Base-by-base conservation (phyloP, 164 flowering plant genomes). In the Amborella trichopoda region DNA sequence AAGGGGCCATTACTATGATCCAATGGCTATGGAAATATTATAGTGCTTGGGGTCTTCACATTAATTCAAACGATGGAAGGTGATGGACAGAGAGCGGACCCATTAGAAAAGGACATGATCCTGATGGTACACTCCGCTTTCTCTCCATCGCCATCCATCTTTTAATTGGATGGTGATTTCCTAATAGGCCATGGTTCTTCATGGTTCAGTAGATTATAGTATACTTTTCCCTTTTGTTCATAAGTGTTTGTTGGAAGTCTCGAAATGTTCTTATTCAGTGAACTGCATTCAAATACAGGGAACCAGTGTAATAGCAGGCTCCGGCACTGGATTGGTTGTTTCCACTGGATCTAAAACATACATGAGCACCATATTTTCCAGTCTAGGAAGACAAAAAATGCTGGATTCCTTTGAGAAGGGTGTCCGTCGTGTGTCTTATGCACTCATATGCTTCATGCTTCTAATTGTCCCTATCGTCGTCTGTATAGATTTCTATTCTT, bases 321-420 rank as follows among this genome's bases (percentile, higher is more conserved):
- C 56, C 48, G 93, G 93, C 41, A 77, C 76, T 18, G 87, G 82
- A 47, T 58, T 83, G 34, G 83, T 83, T 11, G 73, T 83, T 50
- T 83, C 88, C n/a, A 83, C 93, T 28, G 87, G 87, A 52, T 61
- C 79, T 36, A 75, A 77, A 43, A 83, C 93, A 34, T 83, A 83
- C 50, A 75, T 77, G 74, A 80, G 82, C 65, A 75, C 84, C 43
- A 70, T 80, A 63, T 80, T 77, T 44, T 73, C 84, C 10, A 64
- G 43, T 18, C 50, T 68, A 20, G 84, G 84, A 28, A 74, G 71
- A 66, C 60, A 61, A 34, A 77, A 69, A 50, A 81, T 78, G 33
- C 73, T 70, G 25, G 76, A 83, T 54, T 64, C 62, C 44, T 77
- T 83, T 57, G 77, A 73, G 60, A 62, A 32, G 28, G 78, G 87